Base-by-base conservation (phyloP, 202 grass and related monocot genomes). In the Brachypodium distachyon region DNA sequence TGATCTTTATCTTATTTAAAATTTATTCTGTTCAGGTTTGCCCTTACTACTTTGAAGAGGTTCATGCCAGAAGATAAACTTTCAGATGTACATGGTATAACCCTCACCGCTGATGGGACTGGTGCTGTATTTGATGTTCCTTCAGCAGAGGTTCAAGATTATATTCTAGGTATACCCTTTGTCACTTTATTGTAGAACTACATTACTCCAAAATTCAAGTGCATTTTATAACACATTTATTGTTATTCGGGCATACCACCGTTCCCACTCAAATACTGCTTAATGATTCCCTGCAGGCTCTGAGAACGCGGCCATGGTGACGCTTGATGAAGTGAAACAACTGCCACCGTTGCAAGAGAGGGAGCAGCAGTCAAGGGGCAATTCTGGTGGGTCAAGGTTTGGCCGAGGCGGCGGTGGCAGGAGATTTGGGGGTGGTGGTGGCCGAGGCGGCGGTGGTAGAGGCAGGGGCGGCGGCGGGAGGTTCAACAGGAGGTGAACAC, bases 101-200 rank as follows among this genome's bases (percentile, higher is more conserved):
- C 90, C 57, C 66, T 99, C 11, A 99, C 92, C 2, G 61, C 78
- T 64, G 96, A 99, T 80, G 91, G 92, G 17, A 91, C 57, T 40
- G 85, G 96, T 8, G 92, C 86, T 54, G 92, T 99, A 28, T 99
- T 99, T 83, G 96, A 99, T 91, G 87, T 99, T 73, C 96, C 96
- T 81, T 84, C 83, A 61, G 85, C 81, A 65, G 92, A 99, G 38
- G 91, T 92, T 41, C 71, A 89, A 47, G 77, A 77, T 54, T 96
- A 90, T 81, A 61, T 93, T 68, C 73, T 65, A 92, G 96, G 96
- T 95, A 95, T 42, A 42, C 33, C 5, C 28, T 48, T 36, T 42
- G 2, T 12, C 9, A 25, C 18, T 42, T 39, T 46, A 5, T 28
- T 12, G 7, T 26, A 4, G 11, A n/a, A n/a, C n/a, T n/a, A n/a